Evolutionary conservation across 208 protist species (phyloP).

Genomic region (Acanthamoeba culbertsoni): DNA sequence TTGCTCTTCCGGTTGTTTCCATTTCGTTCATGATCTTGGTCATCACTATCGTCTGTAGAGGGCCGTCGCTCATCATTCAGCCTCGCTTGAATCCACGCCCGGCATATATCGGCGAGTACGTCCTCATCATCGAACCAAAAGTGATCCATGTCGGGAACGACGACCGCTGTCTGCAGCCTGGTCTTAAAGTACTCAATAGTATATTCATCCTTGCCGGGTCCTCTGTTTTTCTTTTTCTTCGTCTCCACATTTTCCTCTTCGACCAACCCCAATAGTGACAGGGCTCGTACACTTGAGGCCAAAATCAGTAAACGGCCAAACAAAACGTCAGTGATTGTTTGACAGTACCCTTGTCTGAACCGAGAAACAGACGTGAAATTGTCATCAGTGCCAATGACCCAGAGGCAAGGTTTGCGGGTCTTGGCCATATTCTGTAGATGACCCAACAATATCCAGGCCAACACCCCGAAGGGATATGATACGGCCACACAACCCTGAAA

Average conservation of each 20-base stretch:
- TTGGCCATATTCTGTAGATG: background rate
- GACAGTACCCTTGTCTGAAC: background rate
- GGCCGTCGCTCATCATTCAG: background rate
- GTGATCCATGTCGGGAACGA: background rate
- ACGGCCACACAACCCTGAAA: background rate
- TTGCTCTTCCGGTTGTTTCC: background rate
- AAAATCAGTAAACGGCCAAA: background rate
- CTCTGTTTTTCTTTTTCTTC: background rate
- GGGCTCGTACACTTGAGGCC: background rate
- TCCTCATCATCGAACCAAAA: slow-evolving; percentile 41
- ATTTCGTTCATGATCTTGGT: background rate
- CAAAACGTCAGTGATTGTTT: too few relatives aligned
- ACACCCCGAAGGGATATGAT: slow-evolving; percentile 41
- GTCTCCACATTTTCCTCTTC: background rate
- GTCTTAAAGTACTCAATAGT: background rate
- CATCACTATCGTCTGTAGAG: background rate
- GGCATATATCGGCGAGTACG: background rate
- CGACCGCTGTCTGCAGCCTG: background rate
- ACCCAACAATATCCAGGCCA: slow-evolving; percentile 41
- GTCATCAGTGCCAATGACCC: slow-evolving; percentile 43
- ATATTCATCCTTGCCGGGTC: background rate
- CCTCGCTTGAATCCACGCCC: background rate
- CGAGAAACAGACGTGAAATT: slow-evolving; percentile 15
- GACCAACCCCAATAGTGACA: background rate
- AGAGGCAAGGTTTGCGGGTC: slow-evolving; percentile 5